A percentile compares a stretch with the other conserved stretches of the same genome.
Evolutionary conservation across 768 basidiomycete genomes (phyloP).

Genomic region (Sporobolomyces roseus): DNA sequence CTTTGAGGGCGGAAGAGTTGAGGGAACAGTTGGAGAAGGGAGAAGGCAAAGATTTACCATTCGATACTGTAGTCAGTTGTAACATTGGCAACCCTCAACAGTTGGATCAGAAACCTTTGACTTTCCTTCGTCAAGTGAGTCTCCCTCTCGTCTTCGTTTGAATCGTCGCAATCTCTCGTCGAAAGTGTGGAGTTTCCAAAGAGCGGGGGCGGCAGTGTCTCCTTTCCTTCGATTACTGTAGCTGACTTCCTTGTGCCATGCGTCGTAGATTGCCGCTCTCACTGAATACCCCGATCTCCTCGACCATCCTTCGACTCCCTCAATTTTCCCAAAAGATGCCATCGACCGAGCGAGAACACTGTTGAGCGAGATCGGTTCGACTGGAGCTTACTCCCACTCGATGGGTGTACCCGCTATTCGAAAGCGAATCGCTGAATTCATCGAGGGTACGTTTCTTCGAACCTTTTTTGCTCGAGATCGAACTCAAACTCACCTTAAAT

Average conservation of each 20-base stretch:
- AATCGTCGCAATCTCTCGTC: not conserved
- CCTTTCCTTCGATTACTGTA: not conserved
- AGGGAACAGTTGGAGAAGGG: slow-evolving; percentile 61
- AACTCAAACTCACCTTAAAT: not conserved
- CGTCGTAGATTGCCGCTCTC: slow-evolving; percentile 84
- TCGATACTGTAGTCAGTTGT: slow-evolving; percentile 80
- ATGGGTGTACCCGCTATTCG: slow-evolving; percentile 88
- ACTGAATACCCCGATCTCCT: slow-evolving; percentile 86
- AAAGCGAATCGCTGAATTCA: slow-evolving; percentile 81
- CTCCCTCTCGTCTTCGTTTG: not conserved
- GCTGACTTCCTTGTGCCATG: not conserved
- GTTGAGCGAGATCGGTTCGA: slow-evolving; percentile 77
- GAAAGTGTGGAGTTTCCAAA: not conserved
- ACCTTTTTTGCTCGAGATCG: not conserved
- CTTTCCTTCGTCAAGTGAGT: slow-evolving; percentile 81
- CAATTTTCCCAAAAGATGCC: slow-evolving; percentile 79
- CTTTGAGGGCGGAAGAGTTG: slow-evolving; percentile 84
- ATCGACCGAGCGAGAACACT: slow-evolving; percentile 75
- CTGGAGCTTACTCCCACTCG: slow-evolving; percentile 92
- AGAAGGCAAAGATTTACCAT: slow-evolving; percentile 62
- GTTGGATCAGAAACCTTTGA: slow-evolving; percentile 86
- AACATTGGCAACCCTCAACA: slow-evolving; percentile 99
- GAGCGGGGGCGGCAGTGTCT: not conserved
- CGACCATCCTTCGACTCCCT: slow-evolving; percentile 60
- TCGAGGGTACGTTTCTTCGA: slow-evolving; percentile 59